phyloP scores from a whole-genome alignment of 1,139 yeast species.

The Saccharomycopsis hybrid region DNA sequence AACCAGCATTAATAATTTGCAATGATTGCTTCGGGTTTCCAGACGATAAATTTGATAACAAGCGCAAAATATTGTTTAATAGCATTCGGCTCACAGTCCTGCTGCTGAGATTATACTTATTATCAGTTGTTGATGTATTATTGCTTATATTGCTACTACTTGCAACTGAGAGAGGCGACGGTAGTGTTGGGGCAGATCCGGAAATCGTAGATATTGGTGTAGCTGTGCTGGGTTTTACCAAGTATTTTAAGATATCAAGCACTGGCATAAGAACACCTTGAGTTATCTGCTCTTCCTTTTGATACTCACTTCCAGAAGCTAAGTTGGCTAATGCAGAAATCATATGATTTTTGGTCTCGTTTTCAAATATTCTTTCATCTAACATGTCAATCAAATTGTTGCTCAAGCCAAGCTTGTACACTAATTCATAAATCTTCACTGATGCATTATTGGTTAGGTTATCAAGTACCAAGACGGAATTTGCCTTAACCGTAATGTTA shows the following conservation, averaged over 20 bases:
- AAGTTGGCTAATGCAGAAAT: slow-evolving; percentile 10
- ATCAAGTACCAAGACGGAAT: slow-evolving; percentile 10
- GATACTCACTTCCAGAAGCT: slow-evolving; percentile 13
- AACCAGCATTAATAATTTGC: slow-evolving; percentile 17
- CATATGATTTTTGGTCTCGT: slow-evolving; percentile 6
- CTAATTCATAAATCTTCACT: slow-evolving; percentile 9
- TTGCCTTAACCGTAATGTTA: slow-evolving; percentile 8
- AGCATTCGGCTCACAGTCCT: not conserved
- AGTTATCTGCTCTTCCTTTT: slow-evolving; percentile 13
- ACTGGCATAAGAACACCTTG: slow-evolving; percentile 12
- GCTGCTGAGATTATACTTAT: not conserved
- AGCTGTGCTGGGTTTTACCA: not conserved
- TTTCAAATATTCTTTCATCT: slow-evolving; percentile 8
- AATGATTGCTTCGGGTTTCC: slow-evolving; percentile 18
- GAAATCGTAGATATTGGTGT: not conserved
- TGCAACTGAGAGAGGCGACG: not conserved
- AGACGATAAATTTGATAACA: slow-evolving; percentile 9
- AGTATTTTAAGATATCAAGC: slow-evolving; percentile 3
- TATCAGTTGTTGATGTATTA: too few relatives aligned
- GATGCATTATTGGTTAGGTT: slow-evolving; percentile 4
- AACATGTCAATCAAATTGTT: slow-evolving; percentile 14
- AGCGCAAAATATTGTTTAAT: slow-evolving; percentile 3
- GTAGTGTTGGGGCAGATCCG: not conserved
- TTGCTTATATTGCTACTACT: not conserved
- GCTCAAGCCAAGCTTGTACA: slow-evolving; percentile 11